Conservation (phyloP, 345 rosid genomes). For the Populus deltoides region DNA sequence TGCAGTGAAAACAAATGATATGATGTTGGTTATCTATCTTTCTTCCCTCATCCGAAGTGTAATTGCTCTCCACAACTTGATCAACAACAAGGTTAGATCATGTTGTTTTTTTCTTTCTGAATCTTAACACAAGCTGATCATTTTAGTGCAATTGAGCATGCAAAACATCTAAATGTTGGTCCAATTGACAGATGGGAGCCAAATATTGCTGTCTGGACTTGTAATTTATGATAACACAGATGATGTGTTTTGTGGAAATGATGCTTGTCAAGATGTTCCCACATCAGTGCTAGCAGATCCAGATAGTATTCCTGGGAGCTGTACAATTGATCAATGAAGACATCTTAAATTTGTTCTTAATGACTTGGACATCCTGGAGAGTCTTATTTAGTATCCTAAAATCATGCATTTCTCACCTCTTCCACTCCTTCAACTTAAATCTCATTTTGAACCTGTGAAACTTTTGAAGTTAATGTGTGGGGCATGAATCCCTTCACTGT, state of each 20-base stretch:
- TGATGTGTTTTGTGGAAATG: neutral
- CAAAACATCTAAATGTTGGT: neutral
- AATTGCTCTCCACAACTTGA: conserved; percentile 91
- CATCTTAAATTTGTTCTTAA: neutral
- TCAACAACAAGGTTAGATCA: conserved; percentile 73
- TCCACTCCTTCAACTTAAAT: neutral
- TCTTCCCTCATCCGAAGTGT: conserved; percentile 79
- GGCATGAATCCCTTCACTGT: neutral
- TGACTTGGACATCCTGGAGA: neutral
- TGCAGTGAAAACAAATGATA: conserved; percentile 87
- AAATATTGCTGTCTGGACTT: neutral
- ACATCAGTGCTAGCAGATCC: neutral
- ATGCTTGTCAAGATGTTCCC: neutral
- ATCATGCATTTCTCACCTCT: neutral
- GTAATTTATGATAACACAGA: neutral
- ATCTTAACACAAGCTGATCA: neutral
- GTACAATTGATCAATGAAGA: neutral
- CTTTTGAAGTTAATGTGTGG: neutral
- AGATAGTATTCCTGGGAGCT: neutral
- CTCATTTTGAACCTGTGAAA: neutral
- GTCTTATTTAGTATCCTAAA: neutral
- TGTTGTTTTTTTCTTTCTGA: neutral
- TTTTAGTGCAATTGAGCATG: neutral
- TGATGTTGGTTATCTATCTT: conserved; percentile 82
- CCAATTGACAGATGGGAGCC: neutral